Evolutionary conservation across 2,329 filamentous ascomycete genomes (phyloP).

Genomic region (Gaeumannomyces sp.): DNA sequence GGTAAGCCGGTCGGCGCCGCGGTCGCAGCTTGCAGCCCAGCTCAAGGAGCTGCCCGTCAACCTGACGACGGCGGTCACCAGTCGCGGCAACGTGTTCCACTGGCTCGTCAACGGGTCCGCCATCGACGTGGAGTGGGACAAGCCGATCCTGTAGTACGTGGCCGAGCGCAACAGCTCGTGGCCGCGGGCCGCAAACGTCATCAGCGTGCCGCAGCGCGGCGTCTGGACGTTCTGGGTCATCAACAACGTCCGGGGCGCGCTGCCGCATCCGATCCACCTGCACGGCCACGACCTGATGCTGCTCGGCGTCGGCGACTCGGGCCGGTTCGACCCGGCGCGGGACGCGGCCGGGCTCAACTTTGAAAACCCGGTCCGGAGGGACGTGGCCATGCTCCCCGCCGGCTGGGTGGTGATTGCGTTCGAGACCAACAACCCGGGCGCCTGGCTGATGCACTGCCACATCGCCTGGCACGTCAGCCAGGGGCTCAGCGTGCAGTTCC

Average conservation of each 20-base stretch:
- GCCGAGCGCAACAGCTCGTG: slow-evolving; percentile 22
- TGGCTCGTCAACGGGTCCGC: slow-evolving; percentile 20
- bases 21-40: slow-evolving; percentile 15
- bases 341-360: slow-evolving; percentile 22
- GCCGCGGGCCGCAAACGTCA: slow-evolving; percentile 8
- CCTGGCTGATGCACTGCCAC: slow-evolving; percentile 37
- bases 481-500: slow-evolving; percentile 42
- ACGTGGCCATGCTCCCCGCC: slow-evolving; percentile 34
- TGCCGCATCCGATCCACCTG: slow-evolving; percentile 34
- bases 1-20: slow-evolving; percentile 16
- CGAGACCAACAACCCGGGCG: slow-evolving; percentile 40
- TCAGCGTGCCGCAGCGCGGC: slow-evolving; percentile 18
- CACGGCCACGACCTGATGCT: slow-evolving; percentile 38
- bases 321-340: slow-evolving; percentile 13
- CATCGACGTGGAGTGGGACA: slow-evolving; percentile 30
- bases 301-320: slow-evolving; percentile 22
- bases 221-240: slow-evolving; percentile 29
- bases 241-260: slow-evolving; percentile 21
- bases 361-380: slow-evolving; percentile 35
- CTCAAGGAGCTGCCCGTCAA: slow-evolving; percentile 29
- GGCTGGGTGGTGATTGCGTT: slow-evolving; percentile 41
- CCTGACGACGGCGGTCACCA: slow-evolving; percentile 31
- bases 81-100: slow-evolving; percentile 28
- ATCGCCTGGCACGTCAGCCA: slow-evolving; percentile 39
- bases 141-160: slow-evolving; percentile 28